Base-by-base conservation (phyloP, 2,329 filamentous ascomycete species). In the Fonsecaea erecta region DNA sequence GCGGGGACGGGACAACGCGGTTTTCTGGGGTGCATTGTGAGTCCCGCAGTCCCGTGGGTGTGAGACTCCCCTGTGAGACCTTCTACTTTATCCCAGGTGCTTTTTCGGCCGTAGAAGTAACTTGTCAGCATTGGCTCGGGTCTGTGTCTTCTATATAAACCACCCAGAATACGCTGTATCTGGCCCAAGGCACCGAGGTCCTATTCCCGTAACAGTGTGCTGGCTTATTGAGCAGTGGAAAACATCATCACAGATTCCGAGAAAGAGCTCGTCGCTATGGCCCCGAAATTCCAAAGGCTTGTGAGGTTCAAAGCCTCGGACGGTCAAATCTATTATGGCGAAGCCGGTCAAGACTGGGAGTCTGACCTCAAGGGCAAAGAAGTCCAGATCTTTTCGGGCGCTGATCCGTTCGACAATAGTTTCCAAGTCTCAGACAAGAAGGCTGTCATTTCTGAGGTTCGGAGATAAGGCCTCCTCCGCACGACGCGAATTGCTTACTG, bases 391-490 rank as follows among this genome's bases (percentile, higher is more conserved):
- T 67, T 63, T 37, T 32, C 55, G 7, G 48, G 59, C 16, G 16
- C 28, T 2, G 60, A 59, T 26, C 59, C 60, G 3, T 62, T 57
- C n/a, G 51, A 34, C 21, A 18, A 7, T 6, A 46, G 35, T 21
- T 51, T 61, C 18, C 21, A 34, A 8, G 24, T 54, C 34, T 46
- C 34, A 9, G 52, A 48, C 5, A 53, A 48, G 26, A 56, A 55
- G 24, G 56, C 61, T 14, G 46, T 52, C 9, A 37, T 66, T 11
- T 54, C 61, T n/a, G 62, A 65, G 52, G 62, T 64, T 6, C 32
- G 60, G 14, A n/a, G 6, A 35, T 48, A 21, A n/a, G n/a, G n/a
- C n/a, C n/a, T n/a, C 26, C 18, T 2, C 73, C 73, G 9, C n/a
- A 32, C n/a, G n/a, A n/a, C n/a, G n/a, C n/a, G n/a, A n/a, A n/a